Percentiles rank a stretch among this genome's conserved stretches.
Evolutionary conservation across 306 rosid species (phyloP).

Genomic region (Datisca glomerata): DNA sequence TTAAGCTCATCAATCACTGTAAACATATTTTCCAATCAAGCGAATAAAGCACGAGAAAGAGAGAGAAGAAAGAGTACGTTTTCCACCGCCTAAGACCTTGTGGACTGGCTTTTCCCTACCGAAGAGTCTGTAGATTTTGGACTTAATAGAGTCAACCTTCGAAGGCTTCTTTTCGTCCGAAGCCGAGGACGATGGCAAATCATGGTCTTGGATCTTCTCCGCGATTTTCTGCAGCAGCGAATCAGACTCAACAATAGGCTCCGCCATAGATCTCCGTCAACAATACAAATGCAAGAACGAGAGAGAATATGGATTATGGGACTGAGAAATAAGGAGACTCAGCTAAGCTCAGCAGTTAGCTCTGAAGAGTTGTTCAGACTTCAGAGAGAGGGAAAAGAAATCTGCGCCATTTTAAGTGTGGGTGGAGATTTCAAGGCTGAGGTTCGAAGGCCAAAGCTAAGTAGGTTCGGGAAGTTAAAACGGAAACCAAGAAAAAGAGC

Average conservation of each 20-base stretch:
- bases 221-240: slow-evolving; percentile 29
- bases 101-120: slow-evolving; percentile 77
- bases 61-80: slow-evolving; percentile 28
- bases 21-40: slow-evolving; percentile 13
- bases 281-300: background rate
- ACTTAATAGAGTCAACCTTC: slow-evolving; percentile 5
- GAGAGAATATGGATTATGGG: too few species aligned
- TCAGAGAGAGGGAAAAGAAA: slow-evolving; percentile 8
- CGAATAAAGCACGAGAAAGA: slow-evolving; percentile 3
- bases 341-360: too few species aligned
- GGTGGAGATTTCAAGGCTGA: too few species aligned
- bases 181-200: slow-evolving; percentile 29
- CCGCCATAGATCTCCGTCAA: slow-evolving; percentile 28
- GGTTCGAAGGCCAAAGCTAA: too few species aligned
- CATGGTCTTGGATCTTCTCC: slow-evolving; percentile 32
- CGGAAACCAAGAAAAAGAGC: slow-evolving; percentile 19
- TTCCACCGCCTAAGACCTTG: slow-evolving; percentile 72
- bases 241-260: slow-evolving; percentile 18
- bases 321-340: too few species aligned
- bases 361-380: too few species aligned
- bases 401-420: slow-evolving; percentile 15
- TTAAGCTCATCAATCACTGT: background rate
- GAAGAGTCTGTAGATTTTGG: slow-evolving; percentile 52
- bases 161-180: slow-evolving; percentile 26
- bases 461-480: slow-evolving; percentile 9